These are phyloP conservation scores for Trichoderma gamsii DNA, from an alignment of 495 filamentous ascomycete genomes.

Conservation along the genomic window DNA sequence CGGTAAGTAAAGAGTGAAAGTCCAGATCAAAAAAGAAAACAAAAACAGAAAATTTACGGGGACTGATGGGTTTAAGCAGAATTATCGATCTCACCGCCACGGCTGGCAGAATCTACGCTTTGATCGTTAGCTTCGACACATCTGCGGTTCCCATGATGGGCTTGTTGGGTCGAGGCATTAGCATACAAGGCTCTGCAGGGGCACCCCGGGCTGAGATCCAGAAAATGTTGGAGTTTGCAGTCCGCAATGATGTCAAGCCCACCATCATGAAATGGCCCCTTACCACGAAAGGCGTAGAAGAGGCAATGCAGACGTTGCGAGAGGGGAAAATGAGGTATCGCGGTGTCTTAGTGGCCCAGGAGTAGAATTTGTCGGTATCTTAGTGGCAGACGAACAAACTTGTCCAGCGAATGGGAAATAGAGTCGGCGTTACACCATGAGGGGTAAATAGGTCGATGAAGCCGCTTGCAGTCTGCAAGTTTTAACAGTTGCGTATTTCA, in stretches of 20 bases:
- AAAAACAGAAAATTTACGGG: not conserved
- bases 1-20: slow-evolving; percentile 24
- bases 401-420: not conserved
- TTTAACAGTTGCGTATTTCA: no score
- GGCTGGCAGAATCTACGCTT: slow-evolving; percentile 45
- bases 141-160: slow-evolving; percentile 50
- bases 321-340: slow-evolving; percentile 55
- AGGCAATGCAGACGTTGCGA: slow-evolving; percentile 47
- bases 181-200: slow-evolving; percentile 49
- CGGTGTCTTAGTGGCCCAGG: slow-evolving; percentile 35
- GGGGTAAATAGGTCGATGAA: not conserved
- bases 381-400: slow-evolving; percentile 20
- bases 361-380: slow-evolving; percentile 29
- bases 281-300: slow-evolving; percentile 46
- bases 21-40: not conserved
- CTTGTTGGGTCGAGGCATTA: slow-evolving; percentile 41
- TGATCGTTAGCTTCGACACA: slow-evolving; percentile 42
- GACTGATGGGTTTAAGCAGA: not conserved
- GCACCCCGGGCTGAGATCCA: slow-evolving; percentile 42
- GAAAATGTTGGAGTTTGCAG: slow-evolving; percentile 55
- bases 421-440: not conserved
- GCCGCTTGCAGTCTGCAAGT: not conserved
- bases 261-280: slow-evolving; percentile 52
- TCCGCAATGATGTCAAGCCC: slow-evolving; percentile 49
- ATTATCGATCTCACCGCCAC: slow-evolving; percentile 37